Evolutionary conservation across 2,329 filamentous ascomycete genomes (phyloP).

Genomic region (Pseudogymnoascus sp.): DNA sequence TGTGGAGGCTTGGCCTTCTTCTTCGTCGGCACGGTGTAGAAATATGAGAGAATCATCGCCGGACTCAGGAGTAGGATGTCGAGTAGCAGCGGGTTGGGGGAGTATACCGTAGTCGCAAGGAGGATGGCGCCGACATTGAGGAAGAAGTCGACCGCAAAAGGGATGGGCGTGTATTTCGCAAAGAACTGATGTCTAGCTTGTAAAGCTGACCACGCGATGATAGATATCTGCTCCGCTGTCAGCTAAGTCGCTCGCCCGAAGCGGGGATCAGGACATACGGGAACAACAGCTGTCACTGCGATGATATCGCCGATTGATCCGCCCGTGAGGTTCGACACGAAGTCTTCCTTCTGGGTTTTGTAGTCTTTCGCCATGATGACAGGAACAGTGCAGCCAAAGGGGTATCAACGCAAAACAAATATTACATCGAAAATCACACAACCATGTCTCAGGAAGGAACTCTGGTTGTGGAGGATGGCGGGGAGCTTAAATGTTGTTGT

Average conservation of each 20-base stretch:
- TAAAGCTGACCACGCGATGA: slow-evolving; percentile 81
- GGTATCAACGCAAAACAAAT: slow-evolving; percentile 5
- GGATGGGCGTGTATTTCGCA: slow-evolving; percentile 60
- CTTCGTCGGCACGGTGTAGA: slow-evolving; percentile 47
- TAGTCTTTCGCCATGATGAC: slow-evolving; percentile 49
- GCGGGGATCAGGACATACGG: slow-evolving; percentile 50
- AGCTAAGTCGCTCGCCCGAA: slow-evolving; percentile 19
- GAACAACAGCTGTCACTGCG: slow-evolving; percentile 73
- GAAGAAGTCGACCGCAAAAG: slow-evolving; percentile 72
- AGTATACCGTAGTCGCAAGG: slow-evolving; percentile 80
- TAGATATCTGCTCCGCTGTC: slow-evolving; percentile 54
- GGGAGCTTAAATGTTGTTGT: background rate
- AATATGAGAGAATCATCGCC: slow-evolving; percentile 42
- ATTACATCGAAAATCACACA: background rate
- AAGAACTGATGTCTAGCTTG: slow-evolving; percentile 83
- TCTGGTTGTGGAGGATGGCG: background rate
- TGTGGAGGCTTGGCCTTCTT: slow-evolving; percentile 46
- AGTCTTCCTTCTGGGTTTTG: slow-evolving; percentile 89
- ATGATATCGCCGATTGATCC: slow-evolving; percentile 82
- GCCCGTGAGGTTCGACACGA: slow-evolving; percentile 85
- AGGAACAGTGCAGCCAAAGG: background rate
- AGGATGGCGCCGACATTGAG: slow-evolving; percentile 79
- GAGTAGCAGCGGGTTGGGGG: slow-evolving; percentile 65
- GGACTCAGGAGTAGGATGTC: slow-evolving; percentile 68
- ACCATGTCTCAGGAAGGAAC: background rate